Evolutionary conservation across 768 basidiomycete species (phyloP).

Genomic region (Mycena crocata): DNA sequence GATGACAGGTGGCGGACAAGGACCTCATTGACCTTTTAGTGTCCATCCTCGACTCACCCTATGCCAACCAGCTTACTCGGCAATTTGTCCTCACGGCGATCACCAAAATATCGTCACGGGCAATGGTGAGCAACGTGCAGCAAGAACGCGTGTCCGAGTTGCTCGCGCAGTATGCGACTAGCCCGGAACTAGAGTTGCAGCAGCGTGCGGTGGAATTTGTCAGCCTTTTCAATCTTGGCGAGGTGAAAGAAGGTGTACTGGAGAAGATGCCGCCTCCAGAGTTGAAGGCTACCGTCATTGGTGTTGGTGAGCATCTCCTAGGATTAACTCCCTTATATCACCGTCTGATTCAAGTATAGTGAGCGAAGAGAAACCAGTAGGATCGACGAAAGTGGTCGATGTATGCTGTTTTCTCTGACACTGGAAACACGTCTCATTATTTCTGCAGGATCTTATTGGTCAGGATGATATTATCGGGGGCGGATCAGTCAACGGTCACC

Average conservation of each 20-base stretch:
- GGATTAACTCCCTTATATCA: neutral
- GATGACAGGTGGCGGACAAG: slow-evolving; percentile 76
- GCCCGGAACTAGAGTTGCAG: slow-evolving; percentile 93
- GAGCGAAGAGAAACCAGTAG: slow-evolving; percentile 96
- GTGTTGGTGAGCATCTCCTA: slow-evolving; percentile 70
- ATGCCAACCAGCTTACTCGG: slow-evolving; percentile 89
- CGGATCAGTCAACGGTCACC: slow-evolving; percentile 54
- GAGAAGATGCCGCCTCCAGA: slow-evolving; percentile 99
- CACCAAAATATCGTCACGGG: slow-evolving; percentile 90
- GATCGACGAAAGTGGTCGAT: slow-evolving; percentile 86
- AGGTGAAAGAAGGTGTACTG: slow-evolving; percentile 85
- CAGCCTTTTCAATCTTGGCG: slow-evolving; percentile 81
- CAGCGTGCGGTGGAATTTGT: slow-evolving; percentile 97
- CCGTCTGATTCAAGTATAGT: slow-evolving; percentile 59
- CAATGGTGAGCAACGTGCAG: slow-evolving; percentile 71
- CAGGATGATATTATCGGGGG: slow-evolving; percentile 69
- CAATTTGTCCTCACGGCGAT: slow-evolving; percentile 93
- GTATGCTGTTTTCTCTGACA: slow-evolving; percentile 51
- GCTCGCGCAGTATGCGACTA: slow-evolving; percentile 85
- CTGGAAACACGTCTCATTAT: neutral
- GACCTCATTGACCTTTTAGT: slow-evolving; percentile 89
- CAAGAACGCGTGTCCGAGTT: slow-evolving; percentile 85
- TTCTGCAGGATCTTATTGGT: slow-evolving; percentile 80
- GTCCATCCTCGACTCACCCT: slow-evolving; percentile 92
- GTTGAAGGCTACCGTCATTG: slow-evolving; percentile 96